Base-by-base conservation (phyloP, 352 stramenopile genomes). In the Pythium oligandrum region DNA sequence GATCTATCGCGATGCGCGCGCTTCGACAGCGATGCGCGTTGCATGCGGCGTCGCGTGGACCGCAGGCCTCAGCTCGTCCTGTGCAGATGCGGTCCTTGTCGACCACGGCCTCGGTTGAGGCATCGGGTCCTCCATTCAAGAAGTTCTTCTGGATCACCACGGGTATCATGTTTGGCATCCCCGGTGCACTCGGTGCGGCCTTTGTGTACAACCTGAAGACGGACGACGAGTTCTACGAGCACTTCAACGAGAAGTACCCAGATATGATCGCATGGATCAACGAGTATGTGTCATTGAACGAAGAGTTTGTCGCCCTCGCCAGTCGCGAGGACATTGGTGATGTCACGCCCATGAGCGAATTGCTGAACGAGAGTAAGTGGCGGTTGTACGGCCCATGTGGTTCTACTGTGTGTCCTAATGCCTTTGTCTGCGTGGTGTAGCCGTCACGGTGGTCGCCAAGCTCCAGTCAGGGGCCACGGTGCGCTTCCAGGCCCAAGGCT, bases 191-290 rank as follows among this genome's bases (percentile, higher is more conserved):
- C 11, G 78, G 73, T 35, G 80, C 59, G 30, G 70, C 75, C 45
- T 93, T 93, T 45, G 78, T 93, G 57, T 83, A 93, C 72, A 93
- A 93, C 59, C 64, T 93, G 40, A 74, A 85, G 66, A 74, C 70
- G 7, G 83, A 93, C 63, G 75, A 89, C 57, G 76, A 85, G 51
- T 93, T 93, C 60, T 90, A 90, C 66, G 78, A 68, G 61, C 77
- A 93, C 54, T 93, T 93, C 51, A 87, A 83, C 44, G 75, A 84
- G 55, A 79, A 83, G 9, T 93, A 91, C 66, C 83, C 83, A 10
- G 78, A 93, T 4, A 49, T 93, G 2, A 76, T 93, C 32, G 70
- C 73, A 9, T 55, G 62, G 6, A 84, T 93, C 49, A 75, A 90
- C 55, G 58, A 73, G 44, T 86, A 86, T 57, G 62, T 88, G 17